These are phyloP conservation scores for Cladophialophora chaetospira DNA, from an alignment of 2,329 filamentous ascomycete genomes.

Conservation along the genomic window DNA sequence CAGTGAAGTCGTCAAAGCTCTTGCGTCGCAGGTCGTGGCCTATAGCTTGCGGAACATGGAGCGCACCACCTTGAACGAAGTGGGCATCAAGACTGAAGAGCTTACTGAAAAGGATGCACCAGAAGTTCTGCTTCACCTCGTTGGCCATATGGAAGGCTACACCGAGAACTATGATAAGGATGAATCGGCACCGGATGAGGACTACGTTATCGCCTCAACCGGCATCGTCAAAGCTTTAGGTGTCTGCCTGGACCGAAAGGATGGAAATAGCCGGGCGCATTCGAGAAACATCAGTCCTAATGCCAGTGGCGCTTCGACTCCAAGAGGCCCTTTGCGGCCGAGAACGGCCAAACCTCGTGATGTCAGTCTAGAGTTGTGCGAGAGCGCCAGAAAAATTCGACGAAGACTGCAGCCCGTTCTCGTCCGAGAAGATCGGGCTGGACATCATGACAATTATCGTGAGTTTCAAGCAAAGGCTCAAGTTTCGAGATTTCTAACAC, in stretches of 20 bases:
- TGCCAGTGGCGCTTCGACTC: conserved; percentile 57
- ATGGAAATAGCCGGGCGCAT: conserved; percentile 48
- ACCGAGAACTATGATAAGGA: conserved; percentile 59
- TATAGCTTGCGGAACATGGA: conserved; percentile 94
- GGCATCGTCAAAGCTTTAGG: conserved; percentile 92
- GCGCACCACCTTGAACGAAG: conserved; percentile 67
- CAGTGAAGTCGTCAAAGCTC: conserved; percentile 87
- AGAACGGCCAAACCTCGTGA: conserved; percentile 73
- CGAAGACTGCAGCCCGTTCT: conserved; percentile 80
- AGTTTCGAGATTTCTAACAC: conserved; percentile 35
- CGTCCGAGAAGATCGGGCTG: conserved; percentile 68
- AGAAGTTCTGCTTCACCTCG: conserved; percentile 82
- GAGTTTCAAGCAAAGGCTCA: conserved; percentile 45
- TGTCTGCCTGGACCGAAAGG: conserved; percentile 83
- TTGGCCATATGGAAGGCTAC: conserved; percentile 66
- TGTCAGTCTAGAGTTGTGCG: conserved; percentile 87
- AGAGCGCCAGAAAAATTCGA: conserved; percentile 86
- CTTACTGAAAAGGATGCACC: conserved; percentile 64
- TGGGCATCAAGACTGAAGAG: conserved; percentile 49
- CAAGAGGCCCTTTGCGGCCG: conserved; percentile 50
- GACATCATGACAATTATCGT: conserved; percentile 77
- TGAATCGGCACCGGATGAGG: conserved; percentile 77
- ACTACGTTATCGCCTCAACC: conserved; percentile 94
- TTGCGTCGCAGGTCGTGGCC: conserved; percentile 91
- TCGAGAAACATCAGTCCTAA: conserved; percentile 44